Conservation (phyloP, 345 rosid species). For the Draba incana region DNA sequence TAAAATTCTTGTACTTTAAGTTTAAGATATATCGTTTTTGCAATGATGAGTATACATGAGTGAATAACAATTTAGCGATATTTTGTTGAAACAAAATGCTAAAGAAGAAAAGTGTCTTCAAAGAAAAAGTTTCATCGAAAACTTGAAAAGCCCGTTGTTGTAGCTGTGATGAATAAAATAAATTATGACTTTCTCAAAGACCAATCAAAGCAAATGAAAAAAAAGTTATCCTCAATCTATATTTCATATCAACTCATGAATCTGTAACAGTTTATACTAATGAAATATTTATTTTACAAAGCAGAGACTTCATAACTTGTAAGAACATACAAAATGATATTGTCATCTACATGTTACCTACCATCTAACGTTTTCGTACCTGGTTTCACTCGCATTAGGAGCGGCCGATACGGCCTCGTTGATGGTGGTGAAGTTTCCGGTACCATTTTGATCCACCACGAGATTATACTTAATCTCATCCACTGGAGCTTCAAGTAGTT, state of each 20-base stretch:
- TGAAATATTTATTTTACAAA: too few relatives aligned
- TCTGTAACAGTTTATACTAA: not conserved
- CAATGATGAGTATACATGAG: too few relatives aligned
- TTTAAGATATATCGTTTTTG: too few relatives aligned
- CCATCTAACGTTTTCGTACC: conserved; percentile 42
- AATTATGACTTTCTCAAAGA: not conserved
- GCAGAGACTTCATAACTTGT: not conserved
- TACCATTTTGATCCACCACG: conserved; percentile 71
- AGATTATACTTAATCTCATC: conserved; percentile 49
- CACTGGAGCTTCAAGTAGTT: conserved; percentile 48
- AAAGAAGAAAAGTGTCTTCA: too few relatives aligned
- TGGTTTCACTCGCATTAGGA: conserved; percentile 64
- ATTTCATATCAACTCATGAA: not conserved
- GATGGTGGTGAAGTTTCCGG: conserved; percentile 69
- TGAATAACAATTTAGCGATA: too few relatives aligned
- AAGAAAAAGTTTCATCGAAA: not conserved
- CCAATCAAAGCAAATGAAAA: not conserved
- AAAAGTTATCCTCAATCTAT: too few relatives aligned
- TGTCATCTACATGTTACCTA: not conserved
- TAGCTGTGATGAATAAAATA: not conserved
- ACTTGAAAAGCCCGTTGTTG: not conserved
- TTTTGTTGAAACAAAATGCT: too few relatives aligned
- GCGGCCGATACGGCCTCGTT: conserved; percentile 72
- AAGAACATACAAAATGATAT: conserved; percentile 4
- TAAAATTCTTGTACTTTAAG: too few relatives aligned